Conservation (phyloP, 371 early-diverging fungal species). For the Batrachochytrium dendrobatidis region DNA sequence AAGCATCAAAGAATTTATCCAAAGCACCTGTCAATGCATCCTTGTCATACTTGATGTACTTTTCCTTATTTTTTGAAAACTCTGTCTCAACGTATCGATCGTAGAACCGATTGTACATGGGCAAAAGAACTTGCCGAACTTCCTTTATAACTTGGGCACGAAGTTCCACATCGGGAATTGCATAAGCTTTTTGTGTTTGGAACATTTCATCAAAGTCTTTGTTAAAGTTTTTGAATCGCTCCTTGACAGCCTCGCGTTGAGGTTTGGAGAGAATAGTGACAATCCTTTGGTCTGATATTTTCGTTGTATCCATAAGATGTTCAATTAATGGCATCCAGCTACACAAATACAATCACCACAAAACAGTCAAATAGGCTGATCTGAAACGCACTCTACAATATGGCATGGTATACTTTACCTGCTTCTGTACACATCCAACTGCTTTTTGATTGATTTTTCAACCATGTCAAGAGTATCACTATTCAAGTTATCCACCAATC, state of each 20-base stretch:
- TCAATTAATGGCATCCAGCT: slow-evolving; percentile 23
- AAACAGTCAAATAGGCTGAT: neutral
- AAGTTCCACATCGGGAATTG: slow-evolving; percentile 76
- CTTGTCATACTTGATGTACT: slow-evolving; percentile 75
- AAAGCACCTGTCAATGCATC: slow-evolving; percentile 56
- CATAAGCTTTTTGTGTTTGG: slow-evolving; percentile 63
- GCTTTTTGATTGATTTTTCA: slow-evolving; percentile 36
- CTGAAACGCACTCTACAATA: no score
- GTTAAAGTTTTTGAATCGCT: slow-evolving; percentile 74
- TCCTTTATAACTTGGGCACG: slow-evolving; percentile 64
- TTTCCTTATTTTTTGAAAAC: slow-evolving; percentile 59
- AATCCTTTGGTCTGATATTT: slow-evolving; percentile 12
- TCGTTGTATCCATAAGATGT: slow-evolving; percentile 17
- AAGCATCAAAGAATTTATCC: slow-evolving; percentile 56
- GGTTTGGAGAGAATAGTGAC: slow-evolving; percentile 49
- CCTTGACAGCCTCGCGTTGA: slow-evolving; percentile 68
- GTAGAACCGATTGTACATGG: slow-evolving; percentile 70
- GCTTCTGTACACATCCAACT: slow-evolving; percentile 6
- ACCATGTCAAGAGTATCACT: slow-evolving; percentile 44
- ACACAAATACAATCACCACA: neutral
- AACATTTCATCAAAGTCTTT: slow-evolving; percentile 70
- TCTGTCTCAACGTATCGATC: slow-evolving; percentile 33
- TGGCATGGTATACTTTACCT: slow-evolving; percentile 13
- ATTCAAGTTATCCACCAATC: slow-evolving; percentile 38
- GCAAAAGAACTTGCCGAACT: slow-evolving; percentile 63